Evolutionary conservation across 345 rosid species (phyloP), one percentile per base, ranked within the genome.

Genomic region (Camelina laxa): DNA sequence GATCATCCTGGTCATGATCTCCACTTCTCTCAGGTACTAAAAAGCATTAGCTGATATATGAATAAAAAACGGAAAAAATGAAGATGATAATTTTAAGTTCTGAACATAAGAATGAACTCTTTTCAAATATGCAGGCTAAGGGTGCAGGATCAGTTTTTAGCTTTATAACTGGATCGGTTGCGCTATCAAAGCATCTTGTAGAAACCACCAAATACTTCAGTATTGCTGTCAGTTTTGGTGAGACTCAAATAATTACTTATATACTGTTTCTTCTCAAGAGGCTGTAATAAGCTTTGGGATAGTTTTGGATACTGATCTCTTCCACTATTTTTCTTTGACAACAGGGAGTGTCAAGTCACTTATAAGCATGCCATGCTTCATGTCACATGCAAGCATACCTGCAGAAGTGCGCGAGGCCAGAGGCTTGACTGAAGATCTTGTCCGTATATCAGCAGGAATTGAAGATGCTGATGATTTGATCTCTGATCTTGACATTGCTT

Each of bases 61-160:
- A 9, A 66, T 13, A 35, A 1, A 24, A 17, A 41, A 48, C 3
- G 7, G 61, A 35, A 1, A 24, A 17, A 41, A 48, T 3, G 7
- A 67, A 47, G 14, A 14, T 16, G n/a, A 30, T 16, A 48, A 6
- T 2, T n/a, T n/a, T 51, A 8, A 39, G 39, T 30, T 69, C 60
- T 31, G 19, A 31, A 45, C 64, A 19, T 12, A 58, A 39, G 50
- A 56, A 30, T 9, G 3, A 24, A 10, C 45, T 69, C 58, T 27
- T 35, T 41, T 51, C 70, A 17, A 55, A 54, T 67, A 41, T 80
- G 78, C 84, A 95, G 99, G 92, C 98, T 54, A 89, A 81, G 72
- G 99, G 99, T 75, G 96, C 98, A 54, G 97, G 99, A 38, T 90
- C 98, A 8, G 97, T 95, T 79, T 85, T 95, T 35, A 92, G 99